Percentiles rank a stretch among this genome's conserved stretches.
Evolutionary conservation across 208 protist species (phyloP).

Genomic region (Trypanosoma caninum): DNA sequence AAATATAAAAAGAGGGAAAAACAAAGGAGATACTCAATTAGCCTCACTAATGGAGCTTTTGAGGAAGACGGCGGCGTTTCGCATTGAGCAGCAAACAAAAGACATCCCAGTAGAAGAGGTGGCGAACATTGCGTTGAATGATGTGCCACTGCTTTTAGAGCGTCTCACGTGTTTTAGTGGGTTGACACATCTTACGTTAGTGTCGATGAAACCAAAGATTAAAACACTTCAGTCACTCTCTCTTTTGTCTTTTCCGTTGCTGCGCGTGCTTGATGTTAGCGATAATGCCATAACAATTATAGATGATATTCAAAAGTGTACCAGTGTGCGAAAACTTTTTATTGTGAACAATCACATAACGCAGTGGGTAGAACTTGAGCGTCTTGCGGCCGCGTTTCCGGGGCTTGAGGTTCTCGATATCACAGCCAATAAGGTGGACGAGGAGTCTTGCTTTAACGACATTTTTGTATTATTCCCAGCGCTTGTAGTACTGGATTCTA

Average conservation of each 20-base stretch:
- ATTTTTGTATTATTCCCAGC: slow-evolving; percentile 57
- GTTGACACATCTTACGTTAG: slow-evolving; percentile 56
- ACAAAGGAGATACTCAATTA: neutral
- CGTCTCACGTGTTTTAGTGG: slow-evolving; percentile 41
- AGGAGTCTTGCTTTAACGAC: slow-evolving; percentile 31
- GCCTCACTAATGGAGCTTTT: slow-evolving; percentile 65
- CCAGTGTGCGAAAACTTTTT: slow-evolving; percentile 43
- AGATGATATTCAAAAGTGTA: slow-evolving; percentile 18
- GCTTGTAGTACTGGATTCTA: slow-evolving; percentile 50
- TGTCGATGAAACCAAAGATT: slow-evolving; percentile 64
- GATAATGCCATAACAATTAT: slow-evolving; percentile 69
- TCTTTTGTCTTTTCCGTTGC: slow-evolving; percentile 26
- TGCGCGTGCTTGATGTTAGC: slow-evolving; percentile 78
- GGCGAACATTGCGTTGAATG: slow-evolving; percentile 51
- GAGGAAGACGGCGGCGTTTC: slow-evolving; percentile 57
- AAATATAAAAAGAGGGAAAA: neutral
- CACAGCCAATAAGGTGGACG: slow-evolving; percentile 54
- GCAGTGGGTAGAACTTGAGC: slow-evolving; percentile 46
- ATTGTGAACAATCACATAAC: slow-evolving; percentile 69
- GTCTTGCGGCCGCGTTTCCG: slow-evolving; percentile 47
- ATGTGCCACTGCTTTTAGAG: slow-evolving; percentile 48
- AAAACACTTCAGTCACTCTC: slow-evolving; percentile 28
- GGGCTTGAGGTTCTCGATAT: slow-evolving; percentile 66
- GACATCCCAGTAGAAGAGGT: slow-evolving; percentile 46
- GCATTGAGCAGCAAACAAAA: slow-evolving; percentile 67